Evolutionary conservation across 352 stramenopile genomes (phyloP), one percentile per base, ranked within the genome.

Genomic region (Phytophthora palmivora): DNA sequence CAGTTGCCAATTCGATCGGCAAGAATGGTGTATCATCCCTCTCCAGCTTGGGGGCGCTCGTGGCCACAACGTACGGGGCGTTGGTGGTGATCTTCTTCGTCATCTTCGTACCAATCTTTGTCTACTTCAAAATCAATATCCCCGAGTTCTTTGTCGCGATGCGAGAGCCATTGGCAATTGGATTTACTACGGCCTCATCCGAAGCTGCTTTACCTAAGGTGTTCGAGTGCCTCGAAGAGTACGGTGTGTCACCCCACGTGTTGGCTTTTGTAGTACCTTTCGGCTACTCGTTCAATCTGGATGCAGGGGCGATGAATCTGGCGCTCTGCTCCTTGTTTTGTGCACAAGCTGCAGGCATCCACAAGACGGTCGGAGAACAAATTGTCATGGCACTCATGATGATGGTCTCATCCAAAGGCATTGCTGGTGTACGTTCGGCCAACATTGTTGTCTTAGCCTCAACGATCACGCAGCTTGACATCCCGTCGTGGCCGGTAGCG

Each of bases 201-300:
- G 71, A 83, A 32, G 74, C 74, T n/a, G 67, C 67, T 5, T 44
- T 83, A 18, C 74, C 74, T 12, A 78, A 78, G 52, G 71, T 78
- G 5, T 80, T 83, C 28, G 74, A 83, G 37, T 43, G 52, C 9
- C 68, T 83, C 15, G 67, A 75, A 26, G 62, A 63, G 16, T 83
- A 76, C 58, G 74, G 74, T 24, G 74, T 83, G 10, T 67, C 67
- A 1, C 54, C 63, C 15, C 67, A 80, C 48, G 68, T 83, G 26
- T 66, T 63, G 38, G 63, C 59, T 0, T 79, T 83, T 36, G 70
- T 83, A 6, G 71, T 83, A 18, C 70, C 70, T 0, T 79, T 80
- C 53, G 74, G 74, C 21, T 83, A 80, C 59, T 83, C 74, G 58
- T 80, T 83, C 59, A 83, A 83, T 64, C 36, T 80, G n/a, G 74